Evolutionary conservation across 2,329 filamentous ascomycete genomes (phyloP).

Genomic region (Sclerotinia nivalis): DNA sequence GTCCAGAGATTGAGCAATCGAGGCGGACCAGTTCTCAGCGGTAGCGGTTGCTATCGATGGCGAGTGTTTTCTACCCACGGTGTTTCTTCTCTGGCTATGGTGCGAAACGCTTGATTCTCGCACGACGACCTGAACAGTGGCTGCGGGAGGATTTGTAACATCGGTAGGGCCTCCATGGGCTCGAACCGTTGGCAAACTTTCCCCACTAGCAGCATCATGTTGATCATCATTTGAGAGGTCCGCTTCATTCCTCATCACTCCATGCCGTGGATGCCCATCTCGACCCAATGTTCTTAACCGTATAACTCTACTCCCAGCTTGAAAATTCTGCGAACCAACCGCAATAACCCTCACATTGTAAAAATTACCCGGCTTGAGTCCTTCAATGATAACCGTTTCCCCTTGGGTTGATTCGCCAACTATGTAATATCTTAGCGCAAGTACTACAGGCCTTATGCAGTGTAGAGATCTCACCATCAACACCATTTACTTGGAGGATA

Average conservation of each 20-base stretch:
- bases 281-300: slow-evolving; percentile 74
- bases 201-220: slow-evolving; percentile 47
- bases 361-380: slow-evolving; percentile 80
- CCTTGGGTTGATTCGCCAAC: slow-evolving; percentile 81
- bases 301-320: slow-evolving; percentile 82
- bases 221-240: slow-evolving; percentile 57
- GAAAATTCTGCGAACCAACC: slow-evolving; percentile 88
- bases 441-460: not conserved
- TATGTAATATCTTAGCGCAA: slow-evolving; percentile 42
- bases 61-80: slow-evolving; percentile 64
- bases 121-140: slow-evolving; percentile 55
- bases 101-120: slow-evolving; percentile 65
- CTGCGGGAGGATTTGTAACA: slow-evolving; percentile 61
- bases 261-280: slow-evolving; percentile 63
- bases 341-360: slow-evolving; percentile 94
- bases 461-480: slow-evolving; percentile 64
- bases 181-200: slow-evolving; percentile 47
- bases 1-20: slow-evolving; percentile 47
- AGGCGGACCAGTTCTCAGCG: slow-evolving; percentile 33
- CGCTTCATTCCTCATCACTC: slow-evolving; percentile 56
- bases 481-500: slow-evolving; percentile 89
- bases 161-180: slow-evolving; percentile 60
- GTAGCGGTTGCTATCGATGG: slow-evolving; percentile 58
- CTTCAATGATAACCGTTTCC: slow-evolving; percentile 88
- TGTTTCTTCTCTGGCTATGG: slow-evolving; percentile 59